phyloP scores from a whole-genome alignment of 129 eudicot species.

The Saussurea involucrata region DNA sequence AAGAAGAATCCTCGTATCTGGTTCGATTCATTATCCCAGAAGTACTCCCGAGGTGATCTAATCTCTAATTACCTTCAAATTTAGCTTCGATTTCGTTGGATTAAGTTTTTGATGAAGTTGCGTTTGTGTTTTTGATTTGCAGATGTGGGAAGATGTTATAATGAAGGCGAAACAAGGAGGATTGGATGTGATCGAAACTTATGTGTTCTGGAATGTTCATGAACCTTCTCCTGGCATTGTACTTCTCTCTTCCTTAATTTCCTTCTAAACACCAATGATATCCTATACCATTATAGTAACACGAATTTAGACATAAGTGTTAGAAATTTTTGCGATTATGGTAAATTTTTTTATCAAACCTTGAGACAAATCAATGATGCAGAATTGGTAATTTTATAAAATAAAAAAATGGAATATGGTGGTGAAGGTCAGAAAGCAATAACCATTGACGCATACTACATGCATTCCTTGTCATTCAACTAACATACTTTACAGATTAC shows the following conservation, averaged over 20 bases:
- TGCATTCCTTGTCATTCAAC: constrained; percentile 60
- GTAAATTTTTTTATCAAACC: neutral
- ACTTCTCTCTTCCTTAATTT: constrained; percentile 19
- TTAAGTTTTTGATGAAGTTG: neutral
- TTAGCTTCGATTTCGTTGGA: constrained; percentile 1
- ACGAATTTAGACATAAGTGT: neutral
- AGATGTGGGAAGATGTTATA: constrained; percentile 99
- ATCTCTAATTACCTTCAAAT: neutral
- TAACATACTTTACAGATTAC: constrained; percentile 33
- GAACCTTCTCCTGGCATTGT: constrained; percentile 95
- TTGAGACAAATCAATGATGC: neutral
- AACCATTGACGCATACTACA: constrained; percentile 10
- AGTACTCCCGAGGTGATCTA: constrained; percentile 87
- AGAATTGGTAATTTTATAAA: neutral
- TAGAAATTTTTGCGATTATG: neutral
- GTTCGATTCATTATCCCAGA: constrained; percentile 94
- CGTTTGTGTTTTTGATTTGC: constrained; percentile 3
- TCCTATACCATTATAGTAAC: neutral
- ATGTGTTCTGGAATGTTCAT: constrained; percentile 95
- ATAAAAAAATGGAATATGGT: neutral
- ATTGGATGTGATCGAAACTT: constrained; percentile 85
- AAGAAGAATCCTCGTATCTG: constrained; percentile 81
- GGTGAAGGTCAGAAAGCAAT: neutral
- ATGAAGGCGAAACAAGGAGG: constrained; percentile 97
- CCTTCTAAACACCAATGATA: neutral